Conservation (phyloP, 2,329 filamentous ascomycete genomes). For the Fusarium succisae region DNA sequence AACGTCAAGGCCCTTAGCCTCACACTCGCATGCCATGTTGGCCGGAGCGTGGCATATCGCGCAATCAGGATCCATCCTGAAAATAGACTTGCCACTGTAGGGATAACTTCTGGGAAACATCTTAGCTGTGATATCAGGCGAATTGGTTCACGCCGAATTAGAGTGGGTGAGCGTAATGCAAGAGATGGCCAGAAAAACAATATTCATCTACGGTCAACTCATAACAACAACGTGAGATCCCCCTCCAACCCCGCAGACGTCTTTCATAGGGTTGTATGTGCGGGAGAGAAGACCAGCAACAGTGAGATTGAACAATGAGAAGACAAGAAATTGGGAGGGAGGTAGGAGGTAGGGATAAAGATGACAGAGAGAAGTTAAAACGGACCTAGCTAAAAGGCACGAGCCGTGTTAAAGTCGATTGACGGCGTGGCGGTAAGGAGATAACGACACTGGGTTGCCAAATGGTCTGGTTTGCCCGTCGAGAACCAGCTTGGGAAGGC, state of each 20-base stretch:
- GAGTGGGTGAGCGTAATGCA: constrained; percentile 15
- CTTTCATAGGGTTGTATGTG: constrained; percentile 42
- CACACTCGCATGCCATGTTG: constrained; percentile 68
- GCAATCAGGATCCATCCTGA: constrained; percentile 76
- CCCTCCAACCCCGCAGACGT: constrained; percentile 43
- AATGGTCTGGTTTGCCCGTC: constrained; percentile 43
- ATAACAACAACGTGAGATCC: constrained; percentile 39
- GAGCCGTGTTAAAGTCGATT: constrained; percentile 32
- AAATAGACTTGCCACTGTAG: constrained; percentile 58
- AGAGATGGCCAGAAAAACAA: constrained; percentile 27
- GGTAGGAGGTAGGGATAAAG: constrained; percentile 25
- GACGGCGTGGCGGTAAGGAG: constrained; percentile 43
- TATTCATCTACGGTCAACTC: constrained; percentile 40
- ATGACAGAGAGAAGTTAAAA: constrained; percentile 36
- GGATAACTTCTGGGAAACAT: constrained; percentile 62
- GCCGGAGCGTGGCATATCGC: constrained; percentile 72
- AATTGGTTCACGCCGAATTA: constrained; percentile 26
- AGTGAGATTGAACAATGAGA: constrained; percentile 29
- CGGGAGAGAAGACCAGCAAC: constrained; percentile 25
- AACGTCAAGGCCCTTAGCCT: constrained; percentile 70
- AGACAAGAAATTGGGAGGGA: constrained; percentile 32
- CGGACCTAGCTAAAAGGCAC: constrained; percentile 44
- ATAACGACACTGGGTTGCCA: constrained; percentile 42
- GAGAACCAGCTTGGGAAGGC: constrained; percentile 37
- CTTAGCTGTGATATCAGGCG: constrained; percentile 51